Base-by-base conservation (phyloP, 2,329 filamentous ascomycete species). In the Fusarium sp. region DNA sequence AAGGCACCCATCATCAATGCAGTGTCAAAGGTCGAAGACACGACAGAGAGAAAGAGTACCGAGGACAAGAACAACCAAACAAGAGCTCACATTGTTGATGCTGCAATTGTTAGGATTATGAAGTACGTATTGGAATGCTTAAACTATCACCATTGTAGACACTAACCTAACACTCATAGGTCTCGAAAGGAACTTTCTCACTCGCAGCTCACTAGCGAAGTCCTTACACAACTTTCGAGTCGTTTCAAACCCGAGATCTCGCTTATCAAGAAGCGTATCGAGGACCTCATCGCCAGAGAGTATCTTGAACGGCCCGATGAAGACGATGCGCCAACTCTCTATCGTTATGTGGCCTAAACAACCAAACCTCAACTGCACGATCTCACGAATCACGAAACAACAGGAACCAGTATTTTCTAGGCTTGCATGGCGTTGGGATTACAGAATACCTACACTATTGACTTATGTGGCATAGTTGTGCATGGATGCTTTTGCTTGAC, bases 1-100 rank as follows among this genome's bases (percentile, higher is more conserved):
- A 97, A 97, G 78, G 92, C 96, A 20, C 93, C 93, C 22, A 91
- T 96, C 7, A 91, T 97, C 70, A 92, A 88, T 49, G 88, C 89
- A 2, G 87, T 90, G 19, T 96, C 93, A 76, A 96, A 93, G 79
- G 92, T 97, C 1, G 95, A 98, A 79, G 93, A 88, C 52, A 82
- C 87, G 68, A 83, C 87, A 5, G 89, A 91, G 78, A 82, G 89
- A 47, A 89, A 88, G 78, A 87, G 88, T 51, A 95, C 92, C 0
- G 90, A 94, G 76, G 87, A 90, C 72, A 92, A 91, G 83, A 93
- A 92, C 69, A 87, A 92, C 70, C 89, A 92, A 75, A 89, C 87
- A 22, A 83, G 92, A 66, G 86, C 85, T 44, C 89, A 91, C 75
- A 86, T 91, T 40, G 87, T 94, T 24, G 92, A 95, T 73, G 91